A percentile compares a stretch with the other conserved stretches of the same genome.
These are phyloP conservation scores for Cercospora sp. DNA, from an alignment of 2,329 filamentous ascomycete genomes.

Conservation along the genomic window DNA sequence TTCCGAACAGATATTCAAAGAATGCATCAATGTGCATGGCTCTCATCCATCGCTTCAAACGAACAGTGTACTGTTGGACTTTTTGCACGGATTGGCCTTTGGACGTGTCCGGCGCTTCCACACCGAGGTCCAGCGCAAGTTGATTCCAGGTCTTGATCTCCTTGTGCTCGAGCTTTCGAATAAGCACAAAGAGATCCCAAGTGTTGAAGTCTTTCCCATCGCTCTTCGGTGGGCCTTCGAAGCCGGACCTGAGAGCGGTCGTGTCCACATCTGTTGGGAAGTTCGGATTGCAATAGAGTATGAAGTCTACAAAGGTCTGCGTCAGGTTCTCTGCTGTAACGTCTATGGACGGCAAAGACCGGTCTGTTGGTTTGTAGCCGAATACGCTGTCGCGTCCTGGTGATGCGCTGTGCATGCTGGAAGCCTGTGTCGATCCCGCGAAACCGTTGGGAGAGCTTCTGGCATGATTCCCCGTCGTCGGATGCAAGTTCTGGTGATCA, in stretches of 20 bases:
- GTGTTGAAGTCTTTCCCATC: conserved; percentile 84
- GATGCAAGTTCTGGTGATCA: conserved; percentile 27
- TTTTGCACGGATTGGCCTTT: conserved; percentile 84
- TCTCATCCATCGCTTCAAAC: conserved; percentile 94
- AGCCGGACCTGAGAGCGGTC: conserved; percentile 68
- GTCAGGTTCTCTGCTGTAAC: conserved; percentile 73
- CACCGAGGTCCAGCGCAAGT: conserved; percentile 80
- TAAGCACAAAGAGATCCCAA: conserved; percentile 73
- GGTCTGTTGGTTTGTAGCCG: conserved; percentile 47
- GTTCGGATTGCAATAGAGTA: conserved; percentile 86
- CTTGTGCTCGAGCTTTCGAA: conserved; percentile 73
- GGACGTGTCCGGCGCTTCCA: conserved; percentile 76
- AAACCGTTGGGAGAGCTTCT: conserved; percentile 22
- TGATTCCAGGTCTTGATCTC: conserved; percentile 94
- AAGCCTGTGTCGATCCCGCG: conserved; percentile 29
- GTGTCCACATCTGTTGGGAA: conserved; percentile 71
- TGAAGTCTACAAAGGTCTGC: conserved; percentile 79
- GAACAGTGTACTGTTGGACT: conserved; percentile 90
- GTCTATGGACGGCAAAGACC: conserved; percentile 63
- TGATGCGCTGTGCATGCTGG: conserved; percentile 23
- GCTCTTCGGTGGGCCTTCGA: conserved; percentile 78
- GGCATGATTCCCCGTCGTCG: conserved; percentile 10
- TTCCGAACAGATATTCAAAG: conserved; percentile 82
- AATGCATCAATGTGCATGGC: conserved; percentile 95
- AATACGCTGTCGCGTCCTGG: conserved; percentile 15